Conservation (phyloP, 2,329 filamentous ascomycete species). For the Colletotrichum cuscutae region DNA sequence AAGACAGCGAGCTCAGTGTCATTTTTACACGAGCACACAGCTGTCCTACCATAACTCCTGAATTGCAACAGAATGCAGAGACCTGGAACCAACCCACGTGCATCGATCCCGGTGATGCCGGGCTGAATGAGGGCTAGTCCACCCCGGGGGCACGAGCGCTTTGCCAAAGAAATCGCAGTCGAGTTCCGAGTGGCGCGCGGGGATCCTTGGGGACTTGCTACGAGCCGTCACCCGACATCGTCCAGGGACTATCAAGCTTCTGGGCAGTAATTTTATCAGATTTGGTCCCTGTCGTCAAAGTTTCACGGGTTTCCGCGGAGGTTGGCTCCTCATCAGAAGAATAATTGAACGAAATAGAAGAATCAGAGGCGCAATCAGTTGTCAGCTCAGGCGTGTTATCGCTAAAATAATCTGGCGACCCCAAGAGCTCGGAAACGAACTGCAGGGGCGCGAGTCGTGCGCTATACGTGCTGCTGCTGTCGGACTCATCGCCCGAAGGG, state of each 20-base stretch:
- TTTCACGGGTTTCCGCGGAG: not conserved
- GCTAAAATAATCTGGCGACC: slow-evolving; percentile 45
- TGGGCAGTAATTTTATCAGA: slow-evolving; percentile 39
- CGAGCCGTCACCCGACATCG: slow-evolving; percentile 58
- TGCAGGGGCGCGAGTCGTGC: slow-evolving; percentile 44
- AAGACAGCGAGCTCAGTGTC: slow-evolving; percentile 27
- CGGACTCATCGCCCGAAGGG: slow-evolving; percentile 36
- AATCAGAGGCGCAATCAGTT: slow-evolving; percentile 37
- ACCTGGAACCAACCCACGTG: not conserved
- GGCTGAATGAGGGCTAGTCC: slow-evolving; percentile 50
- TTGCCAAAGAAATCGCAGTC: slow-evolving; percentile 39
- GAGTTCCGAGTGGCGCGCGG: slow-evolving; percentile 43
- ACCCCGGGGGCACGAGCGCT: slow-evolving; percentile 41
- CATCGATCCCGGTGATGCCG: not conserved
- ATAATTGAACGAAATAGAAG: not conserved
- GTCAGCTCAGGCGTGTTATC: slow-evolving; percentile 49
- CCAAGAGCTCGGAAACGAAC: slow-evolving; percentile 52
- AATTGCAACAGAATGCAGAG: not conserved
- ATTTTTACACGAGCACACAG: slow-evolving; percentile 15
- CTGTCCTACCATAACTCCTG: not conserved
- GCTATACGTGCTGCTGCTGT: slow-evolving; percentile 30
- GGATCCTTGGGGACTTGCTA: slow-evolving; percentile 54
- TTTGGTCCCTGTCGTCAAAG: slow-evolving; percentile 36
- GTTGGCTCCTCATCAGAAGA: slow-evolving; percentile 46
- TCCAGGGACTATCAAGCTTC: slow-evolving; percentile 48